Evolutionary conservation across 208 protist species (phyloP).

Genomic region (Herpetomonas samuelpessoai): DNA sequence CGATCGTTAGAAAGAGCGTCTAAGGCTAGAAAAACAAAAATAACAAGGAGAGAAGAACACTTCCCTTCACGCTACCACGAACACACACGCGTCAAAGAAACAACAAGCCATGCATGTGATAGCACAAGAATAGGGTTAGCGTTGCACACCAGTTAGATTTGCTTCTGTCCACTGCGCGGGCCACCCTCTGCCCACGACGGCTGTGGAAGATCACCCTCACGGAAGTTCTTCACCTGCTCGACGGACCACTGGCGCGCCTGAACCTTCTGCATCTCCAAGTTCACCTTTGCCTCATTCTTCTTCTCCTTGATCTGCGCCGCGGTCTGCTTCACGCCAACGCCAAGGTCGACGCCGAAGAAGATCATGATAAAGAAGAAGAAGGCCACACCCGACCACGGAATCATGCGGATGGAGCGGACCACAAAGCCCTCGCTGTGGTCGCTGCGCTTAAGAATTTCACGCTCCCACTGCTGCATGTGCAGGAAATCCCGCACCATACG

Average conservation of each 20-base stretch:
- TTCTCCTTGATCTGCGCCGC: slow-evolving; percentile 65
- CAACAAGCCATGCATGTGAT: too few species aligned
- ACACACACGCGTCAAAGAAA: too few species aligned
- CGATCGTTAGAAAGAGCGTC: too few species aligned
- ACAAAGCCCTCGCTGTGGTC: slow-evolving; percentile 44
- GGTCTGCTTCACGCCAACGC: slow-evolving; percentile 74
- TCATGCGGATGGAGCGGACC: slow-evolving; percentile 40
- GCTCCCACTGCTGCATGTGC: slow-evolving; percentile 73
- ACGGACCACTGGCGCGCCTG: slow-evolving; percentile 77
- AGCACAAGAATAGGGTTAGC: neutral
- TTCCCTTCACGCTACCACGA: too few species aligned
- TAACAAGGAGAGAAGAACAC: too few species aligned
- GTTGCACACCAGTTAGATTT: neutral
- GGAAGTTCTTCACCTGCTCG: slow-evolving; percentile 75
- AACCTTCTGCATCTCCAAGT: slow-evolving; percentile 57
- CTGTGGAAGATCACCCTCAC: slow-evolving; percentile 64
- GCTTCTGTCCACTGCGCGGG: slow-evolving; percentile 22
- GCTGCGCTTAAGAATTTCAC: slow-evolving; percentile 48
- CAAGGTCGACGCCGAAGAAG: slow-evolving; percentile 83
- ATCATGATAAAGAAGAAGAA: slow-evolving; percentile 86
- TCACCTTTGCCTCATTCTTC: slow-evolving; percentile 67
- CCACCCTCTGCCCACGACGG: slow-evolving; percentile 71
- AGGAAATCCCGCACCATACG: slow-evolving; percentile 73
- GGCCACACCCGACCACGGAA: slow-evolving; percentile 74
- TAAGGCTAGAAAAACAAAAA: too few species aligned